Percentiles rank a stretch among this genome's conserved stretches.
Evolutionary conservation across 805 yeast genomes (phyloP).

Genomic region (Starmerella tilneyi): DNA sequence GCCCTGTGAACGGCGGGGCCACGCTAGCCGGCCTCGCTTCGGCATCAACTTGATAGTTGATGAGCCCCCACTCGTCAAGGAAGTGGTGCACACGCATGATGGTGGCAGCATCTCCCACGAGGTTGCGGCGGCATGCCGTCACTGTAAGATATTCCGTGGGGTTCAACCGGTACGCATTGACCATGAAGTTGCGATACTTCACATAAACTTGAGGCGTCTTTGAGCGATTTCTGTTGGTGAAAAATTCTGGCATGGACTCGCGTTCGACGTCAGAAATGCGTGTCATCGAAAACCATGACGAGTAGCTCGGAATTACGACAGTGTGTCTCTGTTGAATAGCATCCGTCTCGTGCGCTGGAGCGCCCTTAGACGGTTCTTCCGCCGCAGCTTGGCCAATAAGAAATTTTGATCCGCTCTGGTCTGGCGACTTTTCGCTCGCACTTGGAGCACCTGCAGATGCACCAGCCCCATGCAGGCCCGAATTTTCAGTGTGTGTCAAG

Average conservation of each 20-base stretch:
- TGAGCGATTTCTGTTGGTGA: constrained; percentile 48
- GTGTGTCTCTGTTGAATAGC: constrained; percentile 59
- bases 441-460: too few species aligned
- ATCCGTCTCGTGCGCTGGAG: constrained; percentile 16
- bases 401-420: too few species aligned
- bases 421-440: too few species aligned
- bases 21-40: constrained; percentile 53
- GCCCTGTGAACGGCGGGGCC: constrained; percentile 67
- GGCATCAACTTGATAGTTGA: constrained; percentile 84
- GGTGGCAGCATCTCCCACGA: constrained; percentile 86
- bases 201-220: constrained; percentile 75
- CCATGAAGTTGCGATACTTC: constrained; percentile 78
- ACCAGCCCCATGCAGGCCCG: too few species aligned
- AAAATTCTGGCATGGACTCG: constrained; percentile 80
- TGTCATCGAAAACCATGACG: constrained; percentile 73
- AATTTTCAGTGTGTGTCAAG: too few species aligned
- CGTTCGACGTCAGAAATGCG: constrained; percentile 67
- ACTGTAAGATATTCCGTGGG: constrained; percentile 83
- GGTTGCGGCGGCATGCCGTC: constrained; percentile 81
- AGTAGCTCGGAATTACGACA: constrained; percentile 75
- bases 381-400: constrained; percentile 1
- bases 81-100: constrained; percentile 75
- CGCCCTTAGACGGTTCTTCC: constrained; percentile 8
- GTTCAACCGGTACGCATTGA: constrained; percentile 75
- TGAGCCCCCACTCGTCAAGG: constrained; percentile 82